phyloP scores from a whole-genome alignment of 2,329 filamentous ascomycete species.

The Thyridium curvatum region DNA sequence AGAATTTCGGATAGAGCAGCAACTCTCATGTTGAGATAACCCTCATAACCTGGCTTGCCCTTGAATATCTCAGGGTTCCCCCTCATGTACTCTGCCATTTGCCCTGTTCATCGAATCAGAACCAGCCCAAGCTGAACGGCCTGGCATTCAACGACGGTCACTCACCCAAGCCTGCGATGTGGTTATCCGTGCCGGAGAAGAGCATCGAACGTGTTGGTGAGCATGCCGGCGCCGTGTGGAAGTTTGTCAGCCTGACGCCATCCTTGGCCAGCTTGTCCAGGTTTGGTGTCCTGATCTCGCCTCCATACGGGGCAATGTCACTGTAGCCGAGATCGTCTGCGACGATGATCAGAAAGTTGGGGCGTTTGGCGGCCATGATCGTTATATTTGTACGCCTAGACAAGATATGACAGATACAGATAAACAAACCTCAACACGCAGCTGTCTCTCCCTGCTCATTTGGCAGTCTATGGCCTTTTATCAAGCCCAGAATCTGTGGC shows the following conservation, averaged over 20 bases:
- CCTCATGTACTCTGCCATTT: neutral
- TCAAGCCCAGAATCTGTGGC: too few relatives aligned
- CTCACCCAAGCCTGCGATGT: conserved; percentile 47
- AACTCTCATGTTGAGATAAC: conserved; percentile 55
- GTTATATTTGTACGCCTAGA: too few relatives aligned
- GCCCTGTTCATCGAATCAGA: too few relatives aligned
- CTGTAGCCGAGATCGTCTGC: conserved; percentile 32
- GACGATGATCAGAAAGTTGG: conserved; percentile 40
- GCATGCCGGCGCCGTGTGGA: conserved; percentile 59
- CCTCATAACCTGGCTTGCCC: conserved; percentile 52
- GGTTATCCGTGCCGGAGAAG: conserved; percentile 58
- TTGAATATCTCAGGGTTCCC: neutral
- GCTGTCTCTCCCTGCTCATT: too few relatives aligned
- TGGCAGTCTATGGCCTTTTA: too few relatives aligned
- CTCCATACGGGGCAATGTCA: conserved; percentile 21
- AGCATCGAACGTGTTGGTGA: conserved; percentile 61
- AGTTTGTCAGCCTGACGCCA: conserved; percentile 56
- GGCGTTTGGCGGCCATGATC: conserved; percentile 6
- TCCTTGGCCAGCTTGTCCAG: conserved; percentile 21
- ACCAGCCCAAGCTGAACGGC: too few relatives aligned
- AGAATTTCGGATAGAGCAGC: conserved; percentile 52
- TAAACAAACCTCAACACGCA: too few relatives aligned
- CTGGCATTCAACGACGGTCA: too few relatives aligned
- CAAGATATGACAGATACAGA: too few relatives aligned
- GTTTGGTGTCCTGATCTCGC: conserved; percentile 24